Evolutionary conservation across 2,329 filamentous ascomycete species (phyloP), one percentile per base, ranked within the genome.

Genomic region (Trichoderma afroharzianum): DNA sequence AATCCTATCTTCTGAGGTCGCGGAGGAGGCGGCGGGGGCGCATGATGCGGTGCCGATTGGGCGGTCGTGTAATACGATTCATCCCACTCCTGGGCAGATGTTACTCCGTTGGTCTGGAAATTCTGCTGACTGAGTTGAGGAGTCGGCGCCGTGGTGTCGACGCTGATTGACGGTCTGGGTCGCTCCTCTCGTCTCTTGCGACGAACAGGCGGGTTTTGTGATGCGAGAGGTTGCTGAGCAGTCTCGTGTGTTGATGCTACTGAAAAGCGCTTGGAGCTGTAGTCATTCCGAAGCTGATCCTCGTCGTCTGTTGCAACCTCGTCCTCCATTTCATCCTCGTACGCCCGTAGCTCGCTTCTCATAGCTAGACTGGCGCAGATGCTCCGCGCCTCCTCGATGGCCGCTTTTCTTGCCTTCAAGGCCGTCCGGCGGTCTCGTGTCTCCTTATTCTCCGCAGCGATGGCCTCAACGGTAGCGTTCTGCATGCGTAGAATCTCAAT

Each of bases 401-500:
- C 84, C 73, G 81, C 80, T 80, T 85, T 86, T 76, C 86, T 85
- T 21, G 77, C 75, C 78, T 85, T 85, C 68, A 87, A 81, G 0
- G 82, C 79, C 73, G 83, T 78, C 66, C 85, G 82, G n/a, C 84
- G 79, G 33, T 87, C 85, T 5, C 85, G 80, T 0, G 85, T 86
- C 78, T 86, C 84, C 80, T 85, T 86, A 76, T 86, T 86, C 79
- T 87, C 85, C 1, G 85, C 84, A 0, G 85, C 85, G 63, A 87
- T 87, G 36, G 82, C 83, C 76, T 87, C 85, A 43, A 87, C 82
- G 5, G 81, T 81, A 4, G 79, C 72, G 71, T 84, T 81, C 26
- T 75, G 78, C 83, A 87, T 85, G 73, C 81, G 80, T 57, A 87
- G 76, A 39, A 87, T 83, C 77, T 85, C 83, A n/a, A 85, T 83